Conservation (phyloP, 495 filamentous ascomycete genomes). For the Trichocladium antarcticum region DNA sequence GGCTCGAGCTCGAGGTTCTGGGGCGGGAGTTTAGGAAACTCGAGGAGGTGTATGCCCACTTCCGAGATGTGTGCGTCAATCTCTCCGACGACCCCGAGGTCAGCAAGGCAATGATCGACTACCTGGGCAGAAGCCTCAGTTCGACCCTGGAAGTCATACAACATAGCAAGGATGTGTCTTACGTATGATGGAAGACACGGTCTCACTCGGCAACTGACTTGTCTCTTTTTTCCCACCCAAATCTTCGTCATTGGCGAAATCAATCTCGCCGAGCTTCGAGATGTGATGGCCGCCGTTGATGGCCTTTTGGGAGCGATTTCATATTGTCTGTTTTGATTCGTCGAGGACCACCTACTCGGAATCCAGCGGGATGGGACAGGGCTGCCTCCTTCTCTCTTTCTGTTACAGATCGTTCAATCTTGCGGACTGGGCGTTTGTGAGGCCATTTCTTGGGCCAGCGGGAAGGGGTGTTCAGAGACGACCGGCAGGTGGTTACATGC, state of each 20-base stretch:
- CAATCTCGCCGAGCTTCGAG: slow-evolving; percentile 1
- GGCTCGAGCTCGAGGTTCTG: slow-evolving; percentile 37
- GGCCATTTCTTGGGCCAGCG: too few relatives aligned
- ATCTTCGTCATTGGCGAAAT: too few relatives aligned
- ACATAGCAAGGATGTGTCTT: slow-evolving; percentile 18
- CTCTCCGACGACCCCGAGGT: slow-evolving; percentile 33
- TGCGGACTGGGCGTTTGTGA: too few relatives aligned
- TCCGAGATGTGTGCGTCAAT: slow-evolving; percentile 32
- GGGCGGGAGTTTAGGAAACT: slow-evolving; percentile 39
- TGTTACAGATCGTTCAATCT: too few relatives aligned
- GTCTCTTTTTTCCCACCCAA: too few relatives aligned
- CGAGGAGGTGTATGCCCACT: slow-evolving; percentile 32
- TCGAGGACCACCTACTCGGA: too few relatives aligned
- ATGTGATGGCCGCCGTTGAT: neutral
- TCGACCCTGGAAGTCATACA: slow-evolving; percentile 27
- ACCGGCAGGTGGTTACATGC: too few relatives aligned
- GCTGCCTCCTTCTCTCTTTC: too few relatives aligned
- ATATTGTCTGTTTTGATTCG: neutral
- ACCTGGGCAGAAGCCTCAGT: slow-evolving; percentile 32
- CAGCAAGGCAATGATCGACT: slow-evolving; percentile 33
- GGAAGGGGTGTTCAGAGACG: too few relatives aligned
- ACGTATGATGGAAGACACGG: too few relatives aligned
- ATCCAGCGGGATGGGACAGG: too few relatives aligned
- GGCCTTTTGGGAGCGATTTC: neutral
- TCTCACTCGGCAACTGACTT: slow-evolving; percentile 17